Percentiles rank a stretch among this genome's conserved stretches.
phyloP scores from a whole-genome alignment of 495 filamentous ascomycete species.

The Trichoderma gamsii region DNA sequence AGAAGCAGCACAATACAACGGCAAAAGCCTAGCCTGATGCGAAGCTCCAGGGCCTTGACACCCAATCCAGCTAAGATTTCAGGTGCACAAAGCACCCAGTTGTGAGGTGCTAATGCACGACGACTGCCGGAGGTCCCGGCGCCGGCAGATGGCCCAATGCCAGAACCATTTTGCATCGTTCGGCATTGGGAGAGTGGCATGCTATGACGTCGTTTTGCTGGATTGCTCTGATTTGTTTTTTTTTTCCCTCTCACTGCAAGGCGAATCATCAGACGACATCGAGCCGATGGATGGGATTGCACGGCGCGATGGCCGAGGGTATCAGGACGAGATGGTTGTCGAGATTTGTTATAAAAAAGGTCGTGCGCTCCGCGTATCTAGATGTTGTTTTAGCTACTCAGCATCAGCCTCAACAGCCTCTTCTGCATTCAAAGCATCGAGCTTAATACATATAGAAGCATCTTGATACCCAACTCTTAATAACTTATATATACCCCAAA shows the following conservation, averaged over 20 bases:
- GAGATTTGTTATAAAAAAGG: not conserved
- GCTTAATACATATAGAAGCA: not conserved
- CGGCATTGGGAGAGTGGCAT: constrained; percentile 3
- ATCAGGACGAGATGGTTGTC: not conserved
- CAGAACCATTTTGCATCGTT: not conserved
- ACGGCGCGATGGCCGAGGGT: not conserved
- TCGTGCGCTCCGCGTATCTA: constrained; percentile 5
- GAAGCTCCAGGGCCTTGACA: not conserved
- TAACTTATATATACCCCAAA: not conserved
- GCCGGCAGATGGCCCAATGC: constrained; percentile 11
- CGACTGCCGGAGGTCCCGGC: constrained; percentile 7
- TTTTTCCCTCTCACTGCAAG: not conserved
- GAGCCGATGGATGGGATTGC: not conserved
- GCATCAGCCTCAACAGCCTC: not conserved
- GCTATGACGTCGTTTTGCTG: constrained; percentile 9
- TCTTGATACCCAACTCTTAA: not conserved
- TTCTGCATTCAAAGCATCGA: not conserved
- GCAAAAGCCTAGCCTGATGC: not conserved
- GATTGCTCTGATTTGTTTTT: not conserved
- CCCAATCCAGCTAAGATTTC: not conserved
- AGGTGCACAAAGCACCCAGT: not conserved
- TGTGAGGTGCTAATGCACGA: not conserved
- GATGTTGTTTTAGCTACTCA: not conserved
- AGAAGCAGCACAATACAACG: too few species aligned
- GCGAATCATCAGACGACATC: constrained; percentile 7